Evolutionary conservation across 306 rosid genomes (phyloP), one percentile per base, ranked within the genome.

Genomic region (Calophaca sinica): DNA sequence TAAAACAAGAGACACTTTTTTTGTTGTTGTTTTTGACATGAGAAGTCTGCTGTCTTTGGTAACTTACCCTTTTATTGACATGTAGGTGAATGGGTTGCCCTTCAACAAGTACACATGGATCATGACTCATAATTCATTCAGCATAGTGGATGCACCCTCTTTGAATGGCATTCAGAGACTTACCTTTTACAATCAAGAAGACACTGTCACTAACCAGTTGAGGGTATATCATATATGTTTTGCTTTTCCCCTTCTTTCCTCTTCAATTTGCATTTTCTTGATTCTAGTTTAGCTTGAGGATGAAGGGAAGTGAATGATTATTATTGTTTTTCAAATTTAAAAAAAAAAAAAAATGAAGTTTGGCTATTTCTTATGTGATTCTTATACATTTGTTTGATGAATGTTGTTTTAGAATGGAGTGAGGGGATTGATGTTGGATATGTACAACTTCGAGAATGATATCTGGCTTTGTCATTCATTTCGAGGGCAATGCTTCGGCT

Each of bases 391-490:
- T 73, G 35, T 67, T 33, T 75, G 42, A 29, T 86, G 36, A 45
- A 6, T 73, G 14, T 29, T 85, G 68, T 84, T 77, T 52, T 71
- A 93, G 98, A 93, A 93, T 85, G 98, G 98, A 75, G 98, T 90
- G 75, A 84, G 98, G 76, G 97, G 98, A 72, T 80, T 94, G 82
- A 94, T 94, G 98, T 79, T 94, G 89, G 98, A 94, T 84, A 90
- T 94, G 98, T 94, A 94, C 77, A 96, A 94, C 72, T 94, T 89
- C 39, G 77, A 86, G 75, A 85, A 89, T 42, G 96, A 94, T 85
- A 86, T 94, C 84, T 94, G 98, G 98, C 97, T 94, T 65, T 94
- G 97, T 84, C 98, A 94, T 88, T 91, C 98, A 26, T 91, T 94
- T 72, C 80, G 54, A 57, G 96, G 97, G 50, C 97, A 94, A 82